These are phyloP conservation scores for Leccinum uliginosum DNA, from an alignment of 768 basidiomycete species.

Conservation along the genomic window DNA sequence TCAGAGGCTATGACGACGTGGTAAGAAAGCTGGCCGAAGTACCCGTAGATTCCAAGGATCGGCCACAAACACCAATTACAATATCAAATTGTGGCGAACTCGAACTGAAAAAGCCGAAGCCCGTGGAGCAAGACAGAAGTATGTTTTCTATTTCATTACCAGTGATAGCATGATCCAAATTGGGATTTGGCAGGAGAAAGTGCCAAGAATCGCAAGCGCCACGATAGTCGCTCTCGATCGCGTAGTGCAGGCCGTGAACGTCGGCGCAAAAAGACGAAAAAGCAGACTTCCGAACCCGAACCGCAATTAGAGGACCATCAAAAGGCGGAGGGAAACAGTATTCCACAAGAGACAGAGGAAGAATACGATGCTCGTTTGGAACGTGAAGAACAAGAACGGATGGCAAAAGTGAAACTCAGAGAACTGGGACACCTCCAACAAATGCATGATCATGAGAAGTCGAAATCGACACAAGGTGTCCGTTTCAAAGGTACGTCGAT, in stretches of 20 bases:
- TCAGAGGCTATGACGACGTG: slow-evolving; percentile 59
- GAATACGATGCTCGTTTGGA: slow-evolving; percentile 69
- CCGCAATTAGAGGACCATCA: slow-evolving; percentile 7
- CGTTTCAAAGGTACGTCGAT: slow-evolving; percentile 56
- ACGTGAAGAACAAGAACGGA: slow-evolving; percentile 58
- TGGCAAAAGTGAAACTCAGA: slow-evolving; percentile 41
- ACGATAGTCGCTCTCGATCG: slow-evolving; percentile 23
- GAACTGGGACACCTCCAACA: slow-evolving; percentile 49
- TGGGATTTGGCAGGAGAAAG: slow-evolving; percentile 4
- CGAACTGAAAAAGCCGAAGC: slow-evolving; percentile 47
- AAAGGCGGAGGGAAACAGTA: background rate
- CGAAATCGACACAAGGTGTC: slow-evolving; percentile 40
- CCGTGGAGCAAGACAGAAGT: slow-evolving; percentile 14
- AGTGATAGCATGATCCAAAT: background rate
- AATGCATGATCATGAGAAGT: slow-evolving; percentile 27
- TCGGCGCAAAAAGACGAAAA: slow-evolving; percentile 28
- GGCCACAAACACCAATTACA: slow-evolving; percentile 61
- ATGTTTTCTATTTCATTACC: background rate
- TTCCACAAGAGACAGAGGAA: slow-evolving; percentile 57
- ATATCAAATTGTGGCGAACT: slow-evolving; percentile 84
- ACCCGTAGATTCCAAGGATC: slow-evolving; percentile 69
- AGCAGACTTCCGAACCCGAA: slow-evolving; percentile 3
- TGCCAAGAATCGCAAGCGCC: slow-evolving; percentile 18
- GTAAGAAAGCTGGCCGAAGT: slow-evolving; percentile 56
- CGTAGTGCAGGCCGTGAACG: slow-evolving; percentile 25